Evolutionary conservation across 441 rosid genomes (phyloP).

Genomic region (Adansonia madagascariensis): DNA sequence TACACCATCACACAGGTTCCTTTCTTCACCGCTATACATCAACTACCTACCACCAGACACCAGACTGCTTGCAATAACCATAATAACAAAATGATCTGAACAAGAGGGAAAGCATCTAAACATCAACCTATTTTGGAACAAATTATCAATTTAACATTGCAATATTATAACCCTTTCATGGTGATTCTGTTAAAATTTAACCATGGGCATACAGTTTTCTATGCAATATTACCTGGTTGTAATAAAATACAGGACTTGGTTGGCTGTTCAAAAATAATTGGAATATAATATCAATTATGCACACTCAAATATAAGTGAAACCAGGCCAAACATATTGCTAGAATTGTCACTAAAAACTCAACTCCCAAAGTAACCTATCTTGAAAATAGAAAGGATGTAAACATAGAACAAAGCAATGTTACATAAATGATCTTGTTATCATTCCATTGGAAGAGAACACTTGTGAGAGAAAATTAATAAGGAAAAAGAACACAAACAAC

Average conservation of each 20-base stretch:
- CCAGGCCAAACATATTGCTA: not conserved
- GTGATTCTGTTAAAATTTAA: not conserved
- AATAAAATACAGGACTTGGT: not conserved
- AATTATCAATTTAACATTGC: not conserved
- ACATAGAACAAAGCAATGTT: not conserved
- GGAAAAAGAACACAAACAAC: not conserved
- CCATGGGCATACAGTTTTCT: not conserved
- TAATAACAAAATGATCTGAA: not conserved
- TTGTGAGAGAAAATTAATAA: not conserved
- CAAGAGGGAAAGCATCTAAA: not conserved
- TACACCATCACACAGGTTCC: not conserved
- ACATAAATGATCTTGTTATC: not conserved
- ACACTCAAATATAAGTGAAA: not conserved
- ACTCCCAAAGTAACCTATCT: not conserved
- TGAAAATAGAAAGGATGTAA: not conserved
- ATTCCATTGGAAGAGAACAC: not conserved
- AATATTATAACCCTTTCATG: not conserved
- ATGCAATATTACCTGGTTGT: slow-evolving; percentile 4
- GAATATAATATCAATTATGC: not conserved
- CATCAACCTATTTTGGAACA: not conserved
- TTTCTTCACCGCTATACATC: not conserved
- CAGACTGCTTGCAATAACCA: not conserved
- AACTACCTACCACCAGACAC: not conserved
- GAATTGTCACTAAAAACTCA: slow-evolving; percentile 7
- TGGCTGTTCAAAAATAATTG: not conserved